Evolutionary conservation across 1,139 yeast species (phyloP).

Genomic region (Meyerozyma elateridarum): DNA sequence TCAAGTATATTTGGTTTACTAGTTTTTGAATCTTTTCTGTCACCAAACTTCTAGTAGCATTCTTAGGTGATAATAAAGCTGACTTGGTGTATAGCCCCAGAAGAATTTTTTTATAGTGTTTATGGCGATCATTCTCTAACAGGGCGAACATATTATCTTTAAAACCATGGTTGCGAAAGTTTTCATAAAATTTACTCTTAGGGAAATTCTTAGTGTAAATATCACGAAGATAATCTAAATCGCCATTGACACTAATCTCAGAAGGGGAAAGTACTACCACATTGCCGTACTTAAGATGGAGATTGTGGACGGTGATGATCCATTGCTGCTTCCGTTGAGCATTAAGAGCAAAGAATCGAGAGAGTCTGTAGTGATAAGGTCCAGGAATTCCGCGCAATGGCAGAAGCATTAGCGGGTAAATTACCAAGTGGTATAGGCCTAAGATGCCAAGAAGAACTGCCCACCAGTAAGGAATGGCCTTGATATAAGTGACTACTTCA

Average conservation of each 20-base stretch:
- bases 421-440: constrained; percentile 24
- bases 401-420: constrained; percentile 45
- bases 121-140: constrained; percentile 45
- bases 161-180: constrained; percentile 54
- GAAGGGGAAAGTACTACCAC: constrained; percentile 58
- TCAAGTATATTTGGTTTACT: constrained; percentile 21
- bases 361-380: constrained; percentile 48
- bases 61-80: constrained; percentile 28
- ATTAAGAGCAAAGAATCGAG: constrained; percentile 45
- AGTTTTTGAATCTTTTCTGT: constrained; percentile 23
- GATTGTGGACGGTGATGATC: constrained; percentile 42
- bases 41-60: constrained; percentile 23
- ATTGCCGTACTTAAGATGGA: constrained; percentile 55
- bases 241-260: constrained; percentile 58
- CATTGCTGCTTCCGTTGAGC: constrained; percentile 51
- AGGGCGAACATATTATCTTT: constrained; percentile 56
- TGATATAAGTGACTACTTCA: background rate
- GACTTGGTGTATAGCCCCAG: constrained; percentile 48
- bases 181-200: constrained; percentile 56
- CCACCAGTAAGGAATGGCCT: too few species aligned
- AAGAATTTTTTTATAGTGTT: constrained; percentile 44
- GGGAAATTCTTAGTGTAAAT: constrained; percentile 58
- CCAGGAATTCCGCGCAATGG: constrained; percentile 59
- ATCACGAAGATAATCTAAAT: constrained; percentile 44
- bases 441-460: constrained; percentile 1